Evolutionary conservation across 139 green algal genomes (phyloP).

Genomic region (Tetraselmis striata): DNA sequence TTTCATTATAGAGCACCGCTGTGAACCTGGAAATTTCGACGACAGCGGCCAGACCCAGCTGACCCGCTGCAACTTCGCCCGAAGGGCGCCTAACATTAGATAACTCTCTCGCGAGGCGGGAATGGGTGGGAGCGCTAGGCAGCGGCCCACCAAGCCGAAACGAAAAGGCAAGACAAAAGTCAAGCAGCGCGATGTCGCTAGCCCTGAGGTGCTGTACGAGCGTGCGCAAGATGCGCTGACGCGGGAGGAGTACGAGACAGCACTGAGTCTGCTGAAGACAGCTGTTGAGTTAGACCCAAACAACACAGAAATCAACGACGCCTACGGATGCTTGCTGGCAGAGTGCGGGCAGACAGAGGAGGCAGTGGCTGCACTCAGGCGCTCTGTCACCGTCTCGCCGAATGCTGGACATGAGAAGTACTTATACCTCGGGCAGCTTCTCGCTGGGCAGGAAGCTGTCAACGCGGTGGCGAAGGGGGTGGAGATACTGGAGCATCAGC

Average conservation of each 20-base stretch:
- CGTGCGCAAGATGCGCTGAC: neutral
- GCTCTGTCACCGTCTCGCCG: constrained; percentile 51
- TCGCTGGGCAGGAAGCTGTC: constrained; percentile 23
- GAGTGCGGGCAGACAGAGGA: constrained; percentile 37
- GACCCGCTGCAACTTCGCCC: neutral
- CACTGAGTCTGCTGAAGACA: neutral
- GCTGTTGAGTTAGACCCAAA: neutral
- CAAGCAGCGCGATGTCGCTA: neutral
- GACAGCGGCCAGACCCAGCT: too few relatives aligned
- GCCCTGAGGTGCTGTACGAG: neutral
- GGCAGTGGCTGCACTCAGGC: constrained; percentile 80
- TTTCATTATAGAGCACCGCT: too few relatives aligned
- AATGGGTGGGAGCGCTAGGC: neutral
- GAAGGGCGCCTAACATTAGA: neutral
- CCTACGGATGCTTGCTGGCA: neutral
- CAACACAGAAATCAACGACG: neutral
- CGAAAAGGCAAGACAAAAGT: neutral
- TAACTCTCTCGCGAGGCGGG: too few relatives aligned
- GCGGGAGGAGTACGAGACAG: neutral
- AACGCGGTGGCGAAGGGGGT: constrained; percentile 30
- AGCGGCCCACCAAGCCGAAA: neutral
- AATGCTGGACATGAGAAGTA: constrained; percentile 76
- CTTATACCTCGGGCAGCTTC: constrained; percentile 81
- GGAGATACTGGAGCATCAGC: constrained; percentile 28
- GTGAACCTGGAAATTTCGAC: too few relatives aligned